phyloP scores from a whole-genome alignment of 768 basidiomycete species.

The Psilocybe subaeruginosa region DNA sequence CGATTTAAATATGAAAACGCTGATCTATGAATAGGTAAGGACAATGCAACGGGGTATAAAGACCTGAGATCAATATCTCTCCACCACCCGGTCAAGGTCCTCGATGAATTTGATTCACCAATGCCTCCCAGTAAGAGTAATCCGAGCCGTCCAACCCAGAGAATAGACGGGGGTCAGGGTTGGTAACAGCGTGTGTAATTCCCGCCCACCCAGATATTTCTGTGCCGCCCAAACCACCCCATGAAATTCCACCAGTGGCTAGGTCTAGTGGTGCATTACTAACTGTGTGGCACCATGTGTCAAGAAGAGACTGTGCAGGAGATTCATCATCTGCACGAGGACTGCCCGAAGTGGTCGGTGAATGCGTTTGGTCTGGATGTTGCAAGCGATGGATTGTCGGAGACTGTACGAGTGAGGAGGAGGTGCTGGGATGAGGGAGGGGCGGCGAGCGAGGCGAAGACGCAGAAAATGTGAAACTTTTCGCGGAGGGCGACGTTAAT shows the following conservation, averaged over 20 bases:
- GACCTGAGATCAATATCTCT: background rate
- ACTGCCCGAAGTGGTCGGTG: slow-evolving; percentile 70
- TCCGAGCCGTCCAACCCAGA: slow-evolving; percentile 65
- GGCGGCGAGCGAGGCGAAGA: slow-evolving; percentile 33
- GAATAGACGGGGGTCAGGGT: slow-evolving; percentile 46
- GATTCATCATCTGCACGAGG: slow-evolving; percentile 76
- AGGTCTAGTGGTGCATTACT: slow-evolving; percentile 65
- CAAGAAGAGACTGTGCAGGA: slow-evolving; percentile 75
- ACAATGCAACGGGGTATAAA: slow-evolving; percentile 5
- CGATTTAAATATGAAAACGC: background rate
- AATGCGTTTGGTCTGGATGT: slow-evolving; percentile 54
- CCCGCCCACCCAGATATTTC: slow-evolving; percentile 67
- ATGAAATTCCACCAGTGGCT: slow-evolving; percentile 52
- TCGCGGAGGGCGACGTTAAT: slow-evolving; percentile 32
- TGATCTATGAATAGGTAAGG: background rate
- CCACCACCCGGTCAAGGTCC: slow-evolving; percentile 28
- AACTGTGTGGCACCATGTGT: slow-evolving; percentile 86
- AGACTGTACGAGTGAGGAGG: slow-evolving; percentile 41
- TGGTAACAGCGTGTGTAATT: slow-evolving; percentile 40
- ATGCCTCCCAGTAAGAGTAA: slow-evolving; percentile 81
- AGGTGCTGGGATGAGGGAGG: slow-evolving; percentile 26
- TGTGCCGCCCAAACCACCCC: slow-evolving; percentile 59
- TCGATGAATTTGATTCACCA: slow-evolving; percentile 65
- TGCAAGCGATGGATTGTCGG: slow-evolving; percentile 67
- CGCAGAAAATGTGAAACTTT: slow-evolving; percentile 31